Evolutionary conservation across 2,329 filamentous ascomycete genomes (phyloP).

Genomic region (Fusarium secorum): DNA sequence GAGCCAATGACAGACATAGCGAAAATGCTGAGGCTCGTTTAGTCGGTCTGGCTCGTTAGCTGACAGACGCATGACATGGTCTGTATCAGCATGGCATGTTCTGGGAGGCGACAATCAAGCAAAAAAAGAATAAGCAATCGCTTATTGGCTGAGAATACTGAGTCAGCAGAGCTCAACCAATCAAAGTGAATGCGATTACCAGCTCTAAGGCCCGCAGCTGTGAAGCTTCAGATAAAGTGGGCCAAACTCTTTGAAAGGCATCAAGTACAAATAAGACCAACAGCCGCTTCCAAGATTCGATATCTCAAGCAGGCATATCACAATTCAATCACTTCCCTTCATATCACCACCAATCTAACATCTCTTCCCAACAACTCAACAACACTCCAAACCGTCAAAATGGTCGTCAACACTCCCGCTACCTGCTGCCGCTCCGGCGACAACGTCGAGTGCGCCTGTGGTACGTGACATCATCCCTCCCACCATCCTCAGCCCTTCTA

Average conservation of each 20-base stretch:
- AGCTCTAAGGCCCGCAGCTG: neutral
- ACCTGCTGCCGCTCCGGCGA: constrained; percentile 66
- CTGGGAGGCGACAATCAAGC: constrained; percentile 19
- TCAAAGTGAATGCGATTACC: constrained; percentile 25
- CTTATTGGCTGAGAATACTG: constrained; percentile 4
- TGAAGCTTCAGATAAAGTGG: constrained; percentile 26
- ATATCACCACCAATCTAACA: neutral
- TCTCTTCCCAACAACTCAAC: neutral
- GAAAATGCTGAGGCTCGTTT: neutral
- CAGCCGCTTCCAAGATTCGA: constrained; percentile 6
- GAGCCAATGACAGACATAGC: neutral
- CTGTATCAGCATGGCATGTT: constrained; percentile 23
- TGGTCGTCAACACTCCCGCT: constrained; percentile 48
- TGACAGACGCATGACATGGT: constrained; percentile 15
- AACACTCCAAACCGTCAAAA: constrained; percentile 37
- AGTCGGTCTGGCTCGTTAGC: constrained; percentile 5
- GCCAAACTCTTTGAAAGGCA: neutral
- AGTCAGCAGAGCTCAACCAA: neutral
- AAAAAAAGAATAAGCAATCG: constrained; percentile 39
- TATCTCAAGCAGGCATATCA: constrained; percentile 7
- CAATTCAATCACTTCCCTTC: neutral
- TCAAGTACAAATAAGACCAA: constrained; percentile 40
- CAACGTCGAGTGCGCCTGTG: constrained; percentile 62
- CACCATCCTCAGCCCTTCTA: neutral
- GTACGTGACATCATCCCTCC: constrained; percentile 51